These are phyloP conservation scores for Mediolabrus comicus DNA, from an alignment of 108 stramenopile genomes.

Conservation along the genomic window DNA sequence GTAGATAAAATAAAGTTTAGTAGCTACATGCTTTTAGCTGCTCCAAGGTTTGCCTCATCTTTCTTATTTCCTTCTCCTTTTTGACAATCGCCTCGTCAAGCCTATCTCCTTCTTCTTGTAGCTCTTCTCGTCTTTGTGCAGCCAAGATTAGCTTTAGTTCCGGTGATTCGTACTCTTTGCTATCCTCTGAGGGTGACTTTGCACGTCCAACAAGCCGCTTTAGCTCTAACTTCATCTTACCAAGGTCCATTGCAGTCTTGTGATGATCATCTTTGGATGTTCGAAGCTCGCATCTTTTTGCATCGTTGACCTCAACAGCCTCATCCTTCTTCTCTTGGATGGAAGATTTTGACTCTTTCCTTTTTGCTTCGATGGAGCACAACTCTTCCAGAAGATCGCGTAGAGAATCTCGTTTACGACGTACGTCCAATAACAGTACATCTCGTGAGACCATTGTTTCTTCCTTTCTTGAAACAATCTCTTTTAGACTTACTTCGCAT, in stretches of 20 bases:
- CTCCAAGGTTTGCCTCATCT: conserved; percentile 25
- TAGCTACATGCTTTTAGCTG: conserved; percentile 9
- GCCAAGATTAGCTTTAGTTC: conserved; percentile 80
- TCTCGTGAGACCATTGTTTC: conserved; percentile 77
- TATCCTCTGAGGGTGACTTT: conserved; percentile 39
- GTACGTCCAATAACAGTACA: conserved; percentile 72
- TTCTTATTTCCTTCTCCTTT: conserved; percentile 39
- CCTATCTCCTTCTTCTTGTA: conserved; percentile 83
- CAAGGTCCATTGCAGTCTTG: conserved; percentile 65
- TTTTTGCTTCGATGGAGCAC: conserved; percentile 68
- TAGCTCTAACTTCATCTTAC: conserved; percentile 50
- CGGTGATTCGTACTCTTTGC: conserved; percentile 57
- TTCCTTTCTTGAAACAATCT: conserved; percentile 41
- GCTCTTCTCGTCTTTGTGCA: conserved; percentile 84
- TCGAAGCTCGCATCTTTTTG: conserved; percentile 61
- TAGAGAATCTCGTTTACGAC: conserved; percentile 62
- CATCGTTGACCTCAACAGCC: conserved; percentile 53
- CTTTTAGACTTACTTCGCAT: conserved; percentile 56
- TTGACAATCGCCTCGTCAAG: conserved; percentile 70
- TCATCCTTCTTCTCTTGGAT: conserved; percentile 69
- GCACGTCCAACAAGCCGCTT: conserved; percentile 39
- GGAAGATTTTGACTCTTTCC: conserved; percentile 55
- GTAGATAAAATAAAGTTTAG: no score
- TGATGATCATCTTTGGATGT: conserved; percentile 79
- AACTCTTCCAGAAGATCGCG: conserved; percentile 63